Conservation (phyloP, 2,329 filamentous ascomycete species). For the Cladosporium sp. region DNA sequence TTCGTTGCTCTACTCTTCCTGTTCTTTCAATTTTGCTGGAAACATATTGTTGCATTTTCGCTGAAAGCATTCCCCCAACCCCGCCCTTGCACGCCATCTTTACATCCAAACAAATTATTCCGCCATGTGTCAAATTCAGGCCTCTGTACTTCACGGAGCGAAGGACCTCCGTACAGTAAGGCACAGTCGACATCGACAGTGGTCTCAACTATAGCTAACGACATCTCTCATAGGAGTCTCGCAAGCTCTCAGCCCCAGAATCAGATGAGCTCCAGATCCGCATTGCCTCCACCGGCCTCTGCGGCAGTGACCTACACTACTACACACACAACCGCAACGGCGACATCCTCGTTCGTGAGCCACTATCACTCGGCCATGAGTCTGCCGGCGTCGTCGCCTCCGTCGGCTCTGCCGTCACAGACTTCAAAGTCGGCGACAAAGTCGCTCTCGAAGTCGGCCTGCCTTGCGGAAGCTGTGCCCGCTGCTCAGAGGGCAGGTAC, state of each 20-base stretch:
- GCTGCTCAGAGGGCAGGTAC: constrained; percentile 59
- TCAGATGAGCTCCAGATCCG: constrained; percentile 62
- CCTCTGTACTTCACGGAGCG: constrained; percentile 60
- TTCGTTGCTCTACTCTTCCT: not conserved
- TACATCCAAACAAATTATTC: not conserved
- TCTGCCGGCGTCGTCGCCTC: constrained; percentile 77
- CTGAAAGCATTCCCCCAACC: not conserved
- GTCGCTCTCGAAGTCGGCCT: constrained; percentile 91
- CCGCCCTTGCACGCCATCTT: not conserved
- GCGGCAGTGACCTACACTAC: constrained; percentile 77
- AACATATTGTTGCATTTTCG: not conserved
- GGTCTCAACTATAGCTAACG: not conserved
- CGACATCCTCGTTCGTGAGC: constrained; percentile 77
- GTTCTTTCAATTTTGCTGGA: not conserved
- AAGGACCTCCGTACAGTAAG: constrained; percentile 61
- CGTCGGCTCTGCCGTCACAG: constrained; percentile 56
- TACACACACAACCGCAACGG: constrained; percentile 85
- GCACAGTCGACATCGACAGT: not conserved
- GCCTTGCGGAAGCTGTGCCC: constrained; percentile 67
- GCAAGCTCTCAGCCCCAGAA: constrained; percentile 48
- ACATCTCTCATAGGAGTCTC: constrained; percentile 50
- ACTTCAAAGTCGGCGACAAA: constrained; percentile 71
- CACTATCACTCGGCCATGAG: constrained; percentile 77
- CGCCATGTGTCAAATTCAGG: constrained; percentile 41
- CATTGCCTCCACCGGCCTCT: constrained; percentile 67